phyloP scores from a whole-genome alignment of 2,329 filamentous ascomycete species.

The Zymoseptoria pseudotritici region DNA sequence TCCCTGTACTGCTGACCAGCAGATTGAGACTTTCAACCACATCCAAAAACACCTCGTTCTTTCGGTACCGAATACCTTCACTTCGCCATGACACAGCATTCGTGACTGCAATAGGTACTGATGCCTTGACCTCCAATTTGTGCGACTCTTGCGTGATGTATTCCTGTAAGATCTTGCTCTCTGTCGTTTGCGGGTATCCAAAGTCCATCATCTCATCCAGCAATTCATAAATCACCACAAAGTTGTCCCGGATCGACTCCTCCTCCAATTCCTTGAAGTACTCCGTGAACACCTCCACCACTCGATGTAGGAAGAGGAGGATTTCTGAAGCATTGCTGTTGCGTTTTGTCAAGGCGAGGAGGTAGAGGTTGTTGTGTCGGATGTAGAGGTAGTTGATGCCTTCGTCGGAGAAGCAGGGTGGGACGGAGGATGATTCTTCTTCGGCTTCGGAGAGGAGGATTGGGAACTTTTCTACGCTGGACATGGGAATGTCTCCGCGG shows the following conservation, averaged over 20 bases:
- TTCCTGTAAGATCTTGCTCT: slow-evolving; percentile 97
- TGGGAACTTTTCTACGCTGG: slow-evolving; percentile 95
- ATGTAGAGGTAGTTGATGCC: slow-evolving; percentile 99
- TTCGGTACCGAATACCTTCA: slow-evolving; percentile 95
- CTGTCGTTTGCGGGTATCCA: slow-evolving; percentile 96
- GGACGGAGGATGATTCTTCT: slow-evolving; percentile 96
- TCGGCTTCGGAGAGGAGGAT: slow-evolving; percentile 93
- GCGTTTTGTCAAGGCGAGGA: slow-evolving; percentile 93
- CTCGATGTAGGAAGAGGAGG: slow-evolving; percentile 92
- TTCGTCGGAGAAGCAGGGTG: slow-evolving; percentile 96
- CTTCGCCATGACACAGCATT: slow-evolving; percentile 98
- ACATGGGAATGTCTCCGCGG: slow-evolving; percentile 97
- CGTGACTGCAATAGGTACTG: slow-evolving; percentile 93
- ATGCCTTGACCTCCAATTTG: slow-evolving; percentile 92
- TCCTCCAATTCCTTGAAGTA: slow-evolving; percentile 99
- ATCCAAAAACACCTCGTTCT: slow-evolving; percentile 98
- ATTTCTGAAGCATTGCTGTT: slow-evolving; percentile 99
- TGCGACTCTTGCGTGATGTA: slow-evolving; percentile 96
- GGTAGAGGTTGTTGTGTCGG: slow-evolving; percentile 96
- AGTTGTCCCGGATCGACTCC: slow-evolving; percentile 98
- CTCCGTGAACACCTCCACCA: slow-evolving; percentile 98
- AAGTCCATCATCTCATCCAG: slow-evolving; percentile 99
- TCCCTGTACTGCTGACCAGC: slow-evolving; percentile 86
- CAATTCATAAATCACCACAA: slow-evolving; percentile 97
- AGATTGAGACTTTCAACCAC: slow-evolving; percentile 96